Conservation (phyloP, 129 eudicot genomes). For the Arctium minus region DNA sequence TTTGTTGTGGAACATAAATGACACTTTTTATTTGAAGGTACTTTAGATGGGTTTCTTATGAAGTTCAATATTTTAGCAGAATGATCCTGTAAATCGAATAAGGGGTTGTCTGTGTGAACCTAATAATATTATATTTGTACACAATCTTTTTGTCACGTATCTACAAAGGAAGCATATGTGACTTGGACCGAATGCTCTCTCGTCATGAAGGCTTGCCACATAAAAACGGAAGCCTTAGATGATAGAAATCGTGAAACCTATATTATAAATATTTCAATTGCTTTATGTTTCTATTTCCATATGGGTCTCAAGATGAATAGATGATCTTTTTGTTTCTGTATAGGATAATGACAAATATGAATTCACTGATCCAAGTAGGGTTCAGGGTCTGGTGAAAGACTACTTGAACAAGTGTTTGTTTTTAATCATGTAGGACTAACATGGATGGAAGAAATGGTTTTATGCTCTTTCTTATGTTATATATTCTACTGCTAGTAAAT, state of each 20-base stretch:
- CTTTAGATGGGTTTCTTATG: not conserved
- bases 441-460: too few relatives aligned
- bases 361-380: slow-evolving; percentile 71
- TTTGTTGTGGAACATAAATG: slow-evolving; percentile 81
- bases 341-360: slow-evolving; percentile 94
- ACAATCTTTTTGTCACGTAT: not conserved
- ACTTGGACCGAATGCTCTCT: too few relatives aligned
- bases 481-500: too few relatives aligned
- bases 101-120: not conserved
- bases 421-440: too few relatives aligned
- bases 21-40: slow-evolving; percentile 77
- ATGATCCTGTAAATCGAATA: not conserved
- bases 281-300: not conserved
- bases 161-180: not conserved
- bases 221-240: not conserved
- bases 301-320: too few relatives aligned
- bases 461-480: too few relatives aligned
- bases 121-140: not conserved
- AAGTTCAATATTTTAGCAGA: not conserved
- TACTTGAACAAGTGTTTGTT: slow-evolving; percentile 32
- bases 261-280: not conserved
- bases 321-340: not conserved
- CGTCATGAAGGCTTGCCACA: too few relatives aligned
- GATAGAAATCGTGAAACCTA: not conserved
- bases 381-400: slow-evolving; percentile 83